Evolutionary conservation across 305 asterid genomes (phyloP).

Genomic region (Salvia sclarea): DNA sequence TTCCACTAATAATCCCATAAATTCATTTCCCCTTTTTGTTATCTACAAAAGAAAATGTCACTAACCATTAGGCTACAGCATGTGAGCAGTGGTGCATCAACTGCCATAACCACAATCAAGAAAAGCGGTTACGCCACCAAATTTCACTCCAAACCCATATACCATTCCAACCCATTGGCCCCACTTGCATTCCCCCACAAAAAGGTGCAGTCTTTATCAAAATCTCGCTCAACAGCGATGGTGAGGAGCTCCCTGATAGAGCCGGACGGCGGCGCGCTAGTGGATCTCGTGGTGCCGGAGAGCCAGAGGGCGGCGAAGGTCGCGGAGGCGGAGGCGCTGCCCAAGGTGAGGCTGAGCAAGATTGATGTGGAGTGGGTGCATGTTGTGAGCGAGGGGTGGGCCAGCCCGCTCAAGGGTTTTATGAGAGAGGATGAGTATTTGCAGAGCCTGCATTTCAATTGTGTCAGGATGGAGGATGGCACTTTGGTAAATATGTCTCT

Average conservation of each 20-base stretch:
- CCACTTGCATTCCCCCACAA: slow-evolving; percentile 38
- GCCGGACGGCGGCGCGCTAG: slow-evolving; percentile 77
- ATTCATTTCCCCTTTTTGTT: neutral
- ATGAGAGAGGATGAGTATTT: slow-evolving; percentile 84
- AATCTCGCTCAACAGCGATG: slow-evolving; percentile 2
- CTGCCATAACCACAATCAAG: slow-evolving; percentile 37
- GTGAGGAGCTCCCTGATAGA: slow-evolving; percentile 74
- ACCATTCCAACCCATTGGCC: slow-evolving; percentile 47
- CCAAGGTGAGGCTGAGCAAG: slow-evolving; percentile 53
- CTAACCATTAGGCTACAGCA: slow-evolving; percentile 53
- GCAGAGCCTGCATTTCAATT: slow-evolving; percentile 84
- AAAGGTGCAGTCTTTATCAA: slow-evolving; percentile 48
- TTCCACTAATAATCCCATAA: neutral
- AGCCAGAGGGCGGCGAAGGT: slow-evolving; percentile 40
- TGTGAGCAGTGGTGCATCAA: slow-evolving; percentile 27
- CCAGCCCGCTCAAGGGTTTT: slow-evolving; percentile 76
- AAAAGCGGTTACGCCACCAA: slow-evolving; percentile 32
- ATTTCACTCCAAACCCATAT: slow-evolving; percentile 45
- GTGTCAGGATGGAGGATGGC: slow-evolving; percentile 64
- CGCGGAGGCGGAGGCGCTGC: slow-evolving; percentile 56
- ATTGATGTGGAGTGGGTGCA: slow-evolving; percentile 91
- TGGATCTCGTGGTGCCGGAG: slow-evolving; percentile 76
- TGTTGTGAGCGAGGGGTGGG: slow-evolving; percentile 88
- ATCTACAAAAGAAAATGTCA: slow-evolving; percentile 43
- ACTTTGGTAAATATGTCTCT: slow-evolving; percentile 69